Evolutionary conservation across 345 rosid genomes (phyloP).

Genomic region (Arabidopsis suecica): DNA sequence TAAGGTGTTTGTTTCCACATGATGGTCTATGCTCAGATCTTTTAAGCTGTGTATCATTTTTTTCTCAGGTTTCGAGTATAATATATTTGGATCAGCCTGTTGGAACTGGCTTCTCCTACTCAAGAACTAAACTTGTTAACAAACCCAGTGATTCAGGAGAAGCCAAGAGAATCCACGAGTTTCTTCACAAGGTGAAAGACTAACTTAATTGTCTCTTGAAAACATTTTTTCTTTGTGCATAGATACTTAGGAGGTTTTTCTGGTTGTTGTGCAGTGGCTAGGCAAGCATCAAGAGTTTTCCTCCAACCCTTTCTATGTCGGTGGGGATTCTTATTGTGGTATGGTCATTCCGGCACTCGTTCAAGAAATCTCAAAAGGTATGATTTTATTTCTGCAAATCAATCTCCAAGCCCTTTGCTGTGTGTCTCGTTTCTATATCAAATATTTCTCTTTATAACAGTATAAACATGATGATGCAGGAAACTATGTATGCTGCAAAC

Average conservation of each 20-base stretch:
- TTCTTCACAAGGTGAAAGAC: slow-evolving; percentile 54
- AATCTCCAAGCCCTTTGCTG: neutral
- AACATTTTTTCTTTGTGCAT: slow-evolving; percentile 13
- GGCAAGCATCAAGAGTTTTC: slow-evolving; percentile 58
- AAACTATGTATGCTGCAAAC: slow-evolving; percentile 52
- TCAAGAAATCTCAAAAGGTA: slow-evolving; percentile 49
- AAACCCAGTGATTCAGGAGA: slow-evolving; percentile 54
- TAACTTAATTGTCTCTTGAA: slow-evolving; percentile 34
- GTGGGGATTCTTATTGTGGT: slow-evolving; percentile 80
- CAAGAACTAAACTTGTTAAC: slow-evolving; percentile 46
- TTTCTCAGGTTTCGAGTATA: slow-evolving; percentile 63
- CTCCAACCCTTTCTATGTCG: slow-evolving; percentile 58
- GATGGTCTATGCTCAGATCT: slow-evolving; percentile 50
- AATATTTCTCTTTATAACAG: neutral
- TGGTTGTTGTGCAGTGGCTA: slow-evolving; percentile 59
- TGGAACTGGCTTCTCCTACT: slow-evolving; percentile 81
- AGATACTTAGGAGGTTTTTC: neutral
- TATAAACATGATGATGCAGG: slow-evolving; percentile 47
- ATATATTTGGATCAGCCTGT: slow-evolving; percentile 77
- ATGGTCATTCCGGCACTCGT: slow-evolving; percentile 56
- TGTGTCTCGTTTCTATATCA: slow-evolving; percentile 2
- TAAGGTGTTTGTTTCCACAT: slow-evolving; percentile 54
- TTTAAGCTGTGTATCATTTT: slow-evolving; percentile 33
- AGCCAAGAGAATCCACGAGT: slow-evolving; percentile 51
- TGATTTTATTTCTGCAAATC: neutral